Evolutionary conservation across 495 filamentous ascomycete species (phyloP), one percentile per base, ranked within the genome.

Genomic region (Aspergillus funiculosus): DNA sequence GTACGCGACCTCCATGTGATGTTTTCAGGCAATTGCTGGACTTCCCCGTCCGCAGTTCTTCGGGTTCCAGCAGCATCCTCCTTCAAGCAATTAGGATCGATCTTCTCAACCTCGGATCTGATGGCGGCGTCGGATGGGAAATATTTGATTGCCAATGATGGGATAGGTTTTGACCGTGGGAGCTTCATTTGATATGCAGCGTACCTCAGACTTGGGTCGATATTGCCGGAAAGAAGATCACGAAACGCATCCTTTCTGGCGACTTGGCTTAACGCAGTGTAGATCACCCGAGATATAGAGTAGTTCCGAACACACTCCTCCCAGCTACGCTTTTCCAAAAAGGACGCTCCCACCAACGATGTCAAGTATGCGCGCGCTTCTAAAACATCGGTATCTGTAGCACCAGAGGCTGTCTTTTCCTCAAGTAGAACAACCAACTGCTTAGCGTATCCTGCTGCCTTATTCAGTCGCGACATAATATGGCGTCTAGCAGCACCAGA

Each of bases 121-220:
- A 95, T 65, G 4, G 78, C 66, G 1, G 71, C 54, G 53, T 89
- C 75, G 9, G 75, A 43, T 50, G 71, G 83, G 79, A 66, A 96
- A 85, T 48, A 83, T 49, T 82, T 80, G 48, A 81, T 80, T 4
- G 89, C 82, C 43, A 97, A 82, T 4, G 79, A 77, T 1, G 85
- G 72, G 26, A 94, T 81, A 8, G 89, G 83, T 45, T 86, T 78
- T 6, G 86, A 94, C 14, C 92, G 79, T 0, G 91, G 83, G 6
- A 94, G 72, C 58, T 89, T 86, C 61, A 83, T 69, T 59, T 95
- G 87, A 65, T 97, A 97, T 4, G 94, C 90, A 2, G 88, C 89
- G 64, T 91, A 97, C 39, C 90, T 82, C 51, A 97, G 85, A 45
- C 89, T 95, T 5, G 91, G 90, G 56, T 99, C 94, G 36, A 95